Conservation (phyloP, 1,284 basidiomycete genomes). For the Heterobasidion irregulare region DNA sequence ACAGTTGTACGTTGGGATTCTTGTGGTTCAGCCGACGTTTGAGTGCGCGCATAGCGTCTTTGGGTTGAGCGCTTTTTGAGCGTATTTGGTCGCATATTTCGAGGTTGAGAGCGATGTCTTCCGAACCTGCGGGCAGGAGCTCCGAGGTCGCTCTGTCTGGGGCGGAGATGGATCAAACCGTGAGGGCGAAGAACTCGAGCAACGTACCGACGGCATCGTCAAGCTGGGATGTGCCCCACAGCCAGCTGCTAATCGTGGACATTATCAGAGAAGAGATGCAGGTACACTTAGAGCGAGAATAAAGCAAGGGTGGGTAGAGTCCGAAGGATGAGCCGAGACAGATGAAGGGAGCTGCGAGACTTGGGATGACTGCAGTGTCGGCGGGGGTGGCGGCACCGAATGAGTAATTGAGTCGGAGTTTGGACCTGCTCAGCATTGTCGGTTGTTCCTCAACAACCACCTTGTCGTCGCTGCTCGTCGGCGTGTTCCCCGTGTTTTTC, state of each 20-base stretch:
- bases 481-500: constrained; percentile 1
- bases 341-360: background rate
- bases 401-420: constrained; percentile 24
- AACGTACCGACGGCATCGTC: constrained; percentile 68
- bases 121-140: constrained; percentile 69
- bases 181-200: background rate
- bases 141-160: constrained; percentile 90
- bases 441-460: constrained; percentile 30
- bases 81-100: constrained; percentile 97
- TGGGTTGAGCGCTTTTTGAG: constrained; percentile 81
- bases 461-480: constrained; percentile 16
- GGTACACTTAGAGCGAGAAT: background rate
- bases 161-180: background rate
- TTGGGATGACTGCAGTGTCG: too few relatives aligned
- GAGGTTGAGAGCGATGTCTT: constrained; percentile 91
- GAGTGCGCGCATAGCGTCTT: constrained; percentile 84
- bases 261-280: constrained; percentile 17
- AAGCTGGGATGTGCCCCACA: constrained; percentile 72
- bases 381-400: constrained; percentile 3
- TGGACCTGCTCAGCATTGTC: constrained; percentile 19
- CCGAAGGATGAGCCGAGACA: background rate
- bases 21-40: constrained; percentile 85
- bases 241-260: constrained; percentile 47
- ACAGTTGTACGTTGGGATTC: constrained; percentile 94
- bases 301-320: constrained; percentile 5